Percentiles rank a stretch among this genome's conserved stretches.
Evolutionary conservation across 2,329 filamentous ascomycete species (phyloP).

Genomic region (Aspergillus neotritici): DNA sequence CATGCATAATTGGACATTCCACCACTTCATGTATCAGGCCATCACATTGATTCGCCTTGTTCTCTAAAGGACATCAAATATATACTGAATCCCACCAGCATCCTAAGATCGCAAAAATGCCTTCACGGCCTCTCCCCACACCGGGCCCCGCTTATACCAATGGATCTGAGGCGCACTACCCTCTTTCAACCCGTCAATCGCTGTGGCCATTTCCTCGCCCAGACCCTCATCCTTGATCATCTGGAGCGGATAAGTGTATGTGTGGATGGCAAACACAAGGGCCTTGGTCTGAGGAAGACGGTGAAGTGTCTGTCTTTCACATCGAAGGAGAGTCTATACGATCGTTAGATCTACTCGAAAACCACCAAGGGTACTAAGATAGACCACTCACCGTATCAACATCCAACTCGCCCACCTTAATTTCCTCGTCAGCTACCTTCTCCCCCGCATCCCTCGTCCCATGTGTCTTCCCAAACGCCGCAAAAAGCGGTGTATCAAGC

Average conservation of each 20-base stretch:
- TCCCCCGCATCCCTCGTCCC: constrained; percentile 19
- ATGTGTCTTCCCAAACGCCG: constrained; percentile 35
- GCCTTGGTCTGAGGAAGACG: constrained; percentile 50
- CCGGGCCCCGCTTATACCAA: constrained; percentile 53
- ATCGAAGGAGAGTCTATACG: constrained; percentile 45
- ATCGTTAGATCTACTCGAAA: constrained; percentile 7
- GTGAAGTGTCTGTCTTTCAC: constrained; percentile 58
- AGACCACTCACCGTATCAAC: constrained; percentile 37
- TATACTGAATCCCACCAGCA: not conserved
- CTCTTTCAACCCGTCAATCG: constrained; percentile 54
- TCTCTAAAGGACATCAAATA: too few species aligned
- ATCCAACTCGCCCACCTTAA: constrained; percentile 37
- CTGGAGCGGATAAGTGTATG: constrained; percentile 53
- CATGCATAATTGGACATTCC: too few species aligned
- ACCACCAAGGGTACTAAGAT: not conserved
- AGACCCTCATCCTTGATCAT: constrained; percentile 54
- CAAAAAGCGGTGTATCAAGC: constrained; percentile 36
- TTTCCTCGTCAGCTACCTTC: constrained; percentile 10
- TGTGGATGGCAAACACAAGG: constrained; percentile 58
- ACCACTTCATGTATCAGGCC: too few species aligned
- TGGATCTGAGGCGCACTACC: constrained; percentile 55
- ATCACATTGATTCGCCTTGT: too few species aligned
- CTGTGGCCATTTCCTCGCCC: constrained; percentile 49
- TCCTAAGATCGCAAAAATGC: constrained; percentile 39
- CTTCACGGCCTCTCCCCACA: constrained; percentile 54